Conservation (phyloP, 2,329 filamentous ascomycete species). For the Aspergillus candidus region DNA sequence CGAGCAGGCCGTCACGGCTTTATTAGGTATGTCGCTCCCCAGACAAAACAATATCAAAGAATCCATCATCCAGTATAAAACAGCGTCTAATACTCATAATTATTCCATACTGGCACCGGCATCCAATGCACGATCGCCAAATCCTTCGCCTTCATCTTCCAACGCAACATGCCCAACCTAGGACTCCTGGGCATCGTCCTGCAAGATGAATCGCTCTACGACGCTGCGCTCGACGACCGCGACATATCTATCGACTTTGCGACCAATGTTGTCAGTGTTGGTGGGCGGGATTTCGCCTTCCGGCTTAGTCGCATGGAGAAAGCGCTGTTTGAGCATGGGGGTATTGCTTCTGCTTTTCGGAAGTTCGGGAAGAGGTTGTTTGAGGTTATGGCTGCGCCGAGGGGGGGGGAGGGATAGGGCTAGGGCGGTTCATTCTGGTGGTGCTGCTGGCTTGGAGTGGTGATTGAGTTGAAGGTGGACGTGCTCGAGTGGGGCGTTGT, state of each 20-base stretch:
- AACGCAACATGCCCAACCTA: slow-evolving; percentile 41
- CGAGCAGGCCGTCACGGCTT: slow-evolving; percentile 39
- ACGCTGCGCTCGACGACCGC: slow-evolving; percentile 28
- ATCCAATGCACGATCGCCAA: slow-evolving; percentile 42
- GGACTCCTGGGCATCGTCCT: slow-evolving; percentile 43
- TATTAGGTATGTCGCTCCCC: slow-evolving; percentile 24
- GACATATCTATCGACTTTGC: slow-evolving; percentile 35
- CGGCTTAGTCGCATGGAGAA: slow-evolving; percentile 37
- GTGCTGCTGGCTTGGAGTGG: too few species aligned
- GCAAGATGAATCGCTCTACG: slow-evolving; percentile 35
- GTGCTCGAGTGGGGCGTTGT: too few species aligned
- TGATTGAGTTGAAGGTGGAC: too few species aligned
- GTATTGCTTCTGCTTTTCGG: slow-evolving; percentile 36
- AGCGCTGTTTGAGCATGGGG: slow-evolving; percentile 32
- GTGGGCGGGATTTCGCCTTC: slow-evolving; percentile 26
- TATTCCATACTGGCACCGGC: slow-evolving; percentile 10
- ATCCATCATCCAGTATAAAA: not conserved
- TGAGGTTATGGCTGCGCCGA: slow-evolving; percentile 16
- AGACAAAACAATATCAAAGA: too few species aligned
- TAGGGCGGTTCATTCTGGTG: too few species aligned
- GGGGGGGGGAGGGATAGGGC: not conserved
- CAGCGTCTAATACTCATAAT: not conserved
- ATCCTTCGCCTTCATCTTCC: slow-evolving; percentile 45
- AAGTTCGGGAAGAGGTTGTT: slow-evolving; percentile 35
- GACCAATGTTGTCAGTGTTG: slow-evolving; percentile 16